phyloP scores from a whole-genome alignment of 1,284 basidiomycete genomes.

The Melampsora larici-populina region DNA sequence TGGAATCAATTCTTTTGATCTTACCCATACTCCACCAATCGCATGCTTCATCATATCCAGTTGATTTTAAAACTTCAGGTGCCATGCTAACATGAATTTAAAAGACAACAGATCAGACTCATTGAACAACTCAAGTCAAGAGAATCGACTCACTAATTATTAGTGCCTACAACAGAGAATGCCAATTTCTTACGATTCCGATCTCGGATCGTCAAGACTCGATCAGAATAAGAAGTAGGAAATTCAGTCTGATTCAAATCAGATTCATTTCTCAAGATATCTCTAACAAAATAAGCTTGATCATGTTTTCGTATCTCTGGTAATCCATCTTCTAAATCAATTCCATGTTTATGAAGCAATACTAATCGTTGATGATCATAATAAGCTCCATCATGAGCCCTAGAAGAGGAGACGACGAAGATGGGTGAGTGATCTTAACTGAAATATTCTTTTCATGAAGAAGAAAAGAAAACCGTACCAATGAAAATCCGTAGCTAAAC shows the following conservation, averaged over 20 bases:
- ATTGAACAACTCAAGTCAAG: background rate
- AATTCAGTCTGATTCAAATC: slow-evolving; percentile 55
- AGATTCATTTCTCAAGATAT: slow-evolving; percentile 57
- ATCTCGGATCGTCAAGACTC: slow-evolving; percentile 88
- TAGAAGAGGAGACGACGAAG: slow-evolving; percentile 38
- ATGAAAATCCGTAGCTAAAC: slow-evolving; percentile 68
- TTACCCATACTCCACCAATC: slow-evolving; percentile 98
- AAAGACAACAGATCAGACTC: background rate
- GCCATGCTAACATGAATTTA: slow-evolving; percentile 63
- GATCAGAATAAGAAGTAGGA: slow-evolving; percentile 24
- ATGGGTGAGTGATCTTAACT: too few relatives aligned
- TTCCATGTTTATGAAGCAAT: slow-evolving; percentile 84
- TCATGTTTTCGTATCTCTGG: slow-evolving; percentile 68
- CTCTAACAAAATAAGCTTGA: slow-evolving; percentile 62
- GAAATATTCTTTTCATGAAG: too few relatives aligned
- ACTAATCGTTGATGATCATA: slow-evolving; percentile 90
- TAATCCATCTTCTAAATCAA: slow-evolving; percentile 79
- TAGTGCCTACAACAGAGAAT: slow-evolving; percentile 47
- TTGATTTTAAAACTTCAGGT: slow-evolving; percentile 81
- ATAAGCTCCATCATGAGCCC: slow-evolving; percentile 58
- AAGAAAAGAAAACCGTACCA: slow-evolving; percentile 6
- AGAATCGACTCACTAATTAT: slow-evolving; percentile 46
- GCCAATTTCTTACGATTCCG: slow-evolving; percentile 72
- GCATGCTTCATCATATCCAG: slow-evolving; percentile 86
- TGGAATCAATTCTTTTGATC: slow-evolving; percentile 60